phyloP scores from a whole-genome alignment of 106 monocot genomes.

The Hemerocallis citrina region DNA sequence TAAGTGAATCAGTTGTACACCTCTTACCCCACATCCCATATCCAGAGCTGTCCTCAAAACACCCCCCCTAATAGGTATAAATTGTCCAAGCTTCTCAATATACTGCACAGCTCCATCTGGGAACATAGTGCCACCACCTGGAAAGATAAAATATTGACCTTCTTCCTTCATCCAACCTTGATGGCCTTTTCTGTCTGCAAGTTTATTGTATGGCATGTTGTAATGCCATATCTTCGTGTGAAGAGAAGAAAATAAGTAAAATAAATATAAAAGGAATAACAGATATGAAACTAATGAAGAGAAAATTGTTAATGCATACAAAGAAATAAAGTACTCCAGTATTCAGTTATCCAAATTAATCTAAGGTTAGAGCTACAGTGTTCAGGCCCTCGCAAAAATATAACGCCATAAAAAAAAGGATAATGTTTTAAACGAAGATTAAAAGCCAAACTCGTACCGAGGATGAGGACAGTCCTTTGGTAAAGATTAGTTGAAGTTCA shows the following conservation, averaged over 20 bases:
- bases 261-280: neutral
- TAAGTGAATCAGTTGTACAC: neutral
- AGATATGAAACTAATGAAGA: neutral
- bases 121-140: conserved; percentile 98
- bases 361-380: too few species aligned
- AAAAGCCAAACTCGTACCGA: neutral
- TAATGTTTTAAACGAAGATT: neutral
- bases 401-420: too few species aligned
- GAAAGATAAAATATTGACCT: conserved; percentile 80
- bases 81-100: conserved; percentile 75
- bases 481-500: too few species aligned
- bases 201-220: conserved; percentile 92
- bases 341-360: too few species aligned
- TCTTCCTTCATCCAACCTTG: conserved; percentile 96
- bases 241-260: neutral
- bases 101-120: conserved; percentile 88
- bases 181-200: conserved; percentile 97
- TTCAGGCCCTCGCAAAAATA: too few species aligned
- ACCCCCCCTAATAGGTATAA: conserved; percentile 63
- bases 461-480: too few species aligned
- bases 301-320: neutral
- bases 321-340: too few species aligned
- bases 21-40: conserved; percentile 96
- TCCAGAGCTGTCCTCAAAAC: conserved; percentile 78
- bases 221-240: conserved; percentile 87